phyloP scores from a whole-genome alignment of 768 basidiomycete genomes.

The Glaciozyma martinii region DNA sequence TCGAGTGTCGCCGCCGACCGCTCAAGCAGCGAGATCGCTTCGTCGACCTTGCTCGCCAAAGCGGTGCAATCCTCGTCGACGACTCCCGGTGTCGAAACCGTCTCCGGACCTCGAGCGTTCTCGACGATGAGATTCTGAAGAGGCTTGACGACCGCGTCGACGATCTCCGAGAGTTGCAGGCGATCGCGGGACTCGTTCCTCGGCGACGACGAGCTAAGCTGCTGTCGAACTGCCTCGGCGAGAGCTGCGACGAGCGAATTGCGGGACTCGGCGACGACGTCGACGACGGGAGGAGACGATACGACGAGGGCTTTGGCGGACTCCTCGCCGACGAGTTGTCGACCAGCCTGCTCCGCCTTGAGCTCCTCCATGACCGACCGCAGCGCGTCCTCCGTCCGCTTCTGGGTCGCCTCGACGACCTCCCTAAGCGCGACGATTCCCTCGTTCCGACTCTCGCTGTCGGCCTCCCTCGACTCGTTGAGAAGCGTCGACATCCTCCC shows the following conservation, averaged over 20 bases:
- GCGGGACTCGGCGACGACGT: background rate
- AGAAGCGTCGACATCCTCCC: slow-evolving; percentile 2
- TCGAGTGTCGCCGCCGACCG: background rate
- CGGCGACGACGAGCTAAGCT: background rate
- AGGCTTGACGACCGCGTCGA: background rate
- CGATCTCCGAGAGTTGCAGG: background rate
- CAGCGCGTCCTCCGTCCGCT: background rate
- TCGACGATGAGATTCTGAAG: background rate
- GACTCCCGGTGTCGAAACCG: background rate
- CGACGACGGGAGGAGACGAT: background rate
- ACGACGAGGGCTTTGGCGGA: background rate
- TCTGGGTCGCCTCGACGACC: background rate
- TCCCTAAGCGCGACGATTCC: background rate
- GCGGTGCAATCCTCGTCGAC: background rate
- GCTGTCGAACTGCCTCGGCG: background rate
- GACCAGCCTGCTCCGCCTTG: background rate
- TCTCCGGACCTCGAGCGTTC: background rate
- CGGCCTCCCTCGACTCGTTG: background rate
- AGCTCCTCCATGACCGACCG: background rate
- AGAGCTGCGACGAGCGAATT: background rate
- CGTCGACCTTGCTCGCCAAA: background rate
- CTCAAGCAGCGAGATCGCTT: background rate
- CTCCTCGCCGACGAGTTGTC: background rate
- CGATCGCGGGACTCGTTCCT: background rate
- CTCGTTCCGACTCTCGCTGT: background rate